Evolutionary conservation across 2,329 filamentous ascomycete species (phyloP), one percentile per base, ranked within the genome.

Genomic region (Exophiala bonariae): DNA sequence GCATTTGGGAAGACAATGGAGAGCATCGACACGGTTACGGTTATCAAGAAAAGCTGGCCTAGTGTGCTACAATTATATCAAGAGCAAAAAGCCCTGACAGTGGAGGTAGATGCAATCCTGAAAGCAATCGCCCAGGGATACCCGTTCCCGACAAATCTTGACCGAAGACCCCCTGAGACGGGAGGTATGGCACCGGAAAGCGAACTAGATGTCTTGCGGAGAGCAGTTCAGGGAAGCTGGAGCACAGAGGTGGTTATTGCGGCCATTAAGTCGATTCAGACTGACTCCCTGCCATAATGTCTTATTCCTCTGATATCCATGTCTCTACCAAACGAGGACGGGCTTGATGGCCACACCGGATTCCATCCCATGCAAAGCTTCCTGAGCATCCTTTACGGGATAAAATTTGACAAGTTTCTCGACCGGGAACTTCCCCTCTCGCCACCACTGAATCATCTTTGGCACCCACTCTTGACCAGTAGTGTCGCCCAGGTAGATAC

Each of bases 1-100:
- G 79, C 80, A 0, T 80, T 85, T 57, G 81, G 81, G 0, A 83
- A 82, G 59, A 70, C 81, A 0, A 86, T 85, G 81, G 82, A 85
- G 65, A 73, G 59, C 1, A 69, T 85, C 8, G 78, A 85, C 55
- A 67, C 72, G 0, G 42, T 77, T 10, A 72, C 75, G 0, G 67
- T 82, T 5, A 72, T 83, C 2, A 69, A 70, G 26, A 59, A 66
- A 3, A 79, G 79, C 50, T 83, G 81, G 42, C 69, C 80, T 1
- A 63, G 67, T 2, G 68, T 87, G 7, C 34, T n/a, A 16, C 42
- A 26, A 18, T n/a, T 44, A 26, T 42, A 51, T 14, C 28, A 14
- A 13, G 69, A 77, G 34, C 23, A 26, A 26, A 63, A 71, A 1
- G 80, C 78, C 46, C 67, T 87, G 44, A 82, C 81, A 53, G 3